Percentiles rank a stretch among this genome's conserved stretches.
phyloP scores from a whole-genome alignment of 257 asterid species.

The Gentiana macrophylla region DNA sequence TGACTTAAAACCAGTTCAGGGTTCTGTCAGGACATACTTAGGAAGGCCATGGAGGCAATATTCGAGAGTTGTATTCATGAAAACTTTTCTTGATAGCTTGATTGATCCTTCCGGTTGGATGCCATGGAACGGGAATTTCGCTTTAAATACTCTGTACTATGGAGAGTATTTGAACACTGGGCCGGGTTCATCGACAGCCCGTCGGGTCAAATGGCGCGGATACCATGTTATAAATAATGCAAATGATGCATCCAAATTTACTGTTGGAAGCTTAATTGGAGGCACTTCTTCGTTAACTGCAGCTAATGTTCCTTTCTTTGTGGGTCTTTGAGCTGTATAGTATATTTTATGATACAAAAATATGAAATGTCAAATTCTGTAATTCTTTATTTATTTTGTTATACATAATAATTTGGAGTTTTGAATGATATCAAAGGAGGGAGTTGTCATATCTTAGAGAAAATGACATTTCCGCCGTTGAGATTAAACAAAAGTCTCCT shows the following conservation, averaged over 20 bases:
- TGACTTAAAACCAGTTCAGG: constrained; percentile 33
- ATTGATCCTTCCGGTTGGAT: constrained; percentile 72
- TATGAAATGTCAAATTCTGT: too few species aligned
- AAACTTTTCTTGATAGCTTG: constrained; percentile 38
- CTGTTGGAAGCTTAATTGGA: constrained; percentile 55
- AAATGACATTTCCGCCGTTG: too few species aligned
- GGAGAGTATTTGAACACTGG: constrained; percentile 80
- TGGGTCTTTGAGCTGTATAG: too few species aligned
- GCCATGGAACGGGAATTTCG: constrained; percentile 69
- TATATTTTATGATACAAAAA: too few species aligned
- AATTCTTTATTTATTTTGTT: too few species aligned
- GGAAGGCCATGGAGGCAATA: constrained; percentile 80
- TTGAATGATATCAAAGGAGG: too few species aligned
- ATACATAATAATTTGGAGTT: too few species aligned
- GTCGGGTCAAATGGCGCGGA: constrained; percentile 72
- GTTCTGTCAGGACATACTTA: constrained; percentile 49
- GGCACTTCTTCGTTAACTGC: constrained; percentile 60
- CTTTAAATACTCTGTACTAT: constrained; percentile 53
- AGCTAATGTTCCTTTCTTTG: constrained; percentile 53
- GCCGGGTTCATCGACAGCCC: constrained; percentile 49
- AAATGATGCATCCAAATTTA: constrained; percentile 41
- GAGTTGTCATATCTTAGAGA: too few species aligned
- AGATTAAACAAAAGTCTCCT: too few species aligned
- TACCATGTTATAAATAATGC: constrained; percentile 58
- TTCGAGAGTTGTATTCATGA: constrained; percentile 62